Evolutionary conservation across 1,139 yeast species (phyloP), one percentile per base, ranked within the genome.

Genomic region (Pichia norvegensis): DNA sequence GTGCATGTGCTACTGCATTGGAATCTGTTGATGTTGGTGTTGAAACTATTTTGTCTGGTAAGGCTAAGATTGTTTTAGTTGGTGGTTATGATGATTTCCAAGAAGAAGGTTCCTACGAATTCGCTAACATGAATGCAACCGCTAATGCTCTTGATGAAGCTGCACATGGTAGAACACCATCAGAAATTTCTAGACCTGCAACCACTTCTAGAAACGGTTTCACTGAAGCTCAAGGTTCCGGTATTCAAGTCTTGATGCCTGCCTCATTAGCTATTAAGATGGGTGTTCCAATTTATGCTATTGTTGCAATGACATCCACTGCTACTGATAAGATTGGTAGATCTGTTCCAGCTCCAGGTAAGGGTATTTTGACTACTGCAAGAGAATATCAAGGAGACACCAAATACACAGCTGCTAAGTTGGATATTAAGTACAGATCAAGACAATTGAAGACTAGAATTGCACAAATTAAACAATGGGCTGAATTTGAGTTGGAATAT

Each of bases 31-130:
- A 92, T 66, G 78, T 79, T 61, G 98, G 97, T 78, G 79, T 85
- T 58, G 98, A 92, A 71, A 85, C 96, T 46, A 88, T 92, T 60
- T 69, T 85, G 60, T 71, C 87, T 46, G 96, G 96, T 57, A 88
- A 90, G 70, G 98, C 98, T 50, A 88, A 87, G 78, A 79, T 92
- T 60, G 88, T 92, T 68, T 75, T 92, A 63, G 97, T 90, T 60
- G 98, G 98, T 77, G 98, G 98, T 71, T 88, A 86, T 66, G 98
- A 92, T 73, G 98, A 92, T 65, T 90, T 92, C 94, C 96, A 88
- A 71, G 98, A 92, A 72, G 98, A 92, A 73, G 97, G 97, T 58
- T 88, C 97, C 51, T 84, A 80, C 61, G 99, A 92, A 69, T 92
- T 92, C 69, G 98, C 90, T 64, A 92, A 92, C 74, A 92, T 92